Base-by-base conservation (phyloP, 2,329 filamentous ascomycete genomes). In the Waltergamsia citrina region DNA sequence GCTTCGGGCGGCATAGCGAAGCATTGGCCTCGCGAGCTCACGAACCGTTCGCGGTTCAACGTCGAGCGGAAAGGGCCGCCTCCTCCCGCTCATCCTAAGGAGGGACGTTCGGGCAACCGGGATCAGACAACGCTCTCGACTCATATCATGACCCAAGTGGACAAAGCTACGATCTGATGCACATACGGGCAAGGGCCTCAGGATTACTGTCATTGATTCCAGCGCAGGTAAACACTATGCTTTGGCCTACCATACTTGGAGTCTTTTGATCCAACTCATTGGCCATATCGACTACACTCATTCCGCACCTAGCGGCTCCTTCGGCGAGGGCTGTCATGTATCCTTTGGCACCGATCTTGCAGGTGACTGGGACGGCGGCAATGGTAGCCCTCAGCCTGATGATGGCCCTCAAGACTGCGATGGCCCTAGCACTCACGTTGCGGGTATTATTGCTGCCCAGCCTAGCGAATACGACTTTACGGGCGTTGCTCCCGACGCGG, bases 241-340 rank as follows among this genome's bases (percentile, higher is more conserved):
- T 24, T n/a, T n/a, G 8, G 8, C 22, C 22, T 24, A 8, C n/a
- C 22, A 24, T 8, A 8, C 22, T 24, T n/a, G n/a, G 22, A 24
- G 22, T 8, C 22, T n/a, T 24, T n/a, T 16, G n/a, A n/a, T n/a
- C n/a, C n/a, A n/a, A n/a, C n/a, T n/a, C n/a, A n/a, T n/a, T n/a
- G n/a, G n/a, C n/a, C 28, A 69, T 66, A 56, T 78, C 31, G 77
- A 81, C 47, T 81, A 79, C 46, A 64, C 56, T 1, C 76, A 81
- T 44, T 70, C 74, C 2, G 71, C 73, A 18, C 65, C 81, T 1
- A 78, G 78, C 12, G 74, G 74, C 30, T 76, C 76, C 45, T 80
- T 79, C 46, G 78, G 77, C 3, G 45, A 60, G 2, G 72, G 65
- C 10, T 79, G 68, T 43, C 57, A 78, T 26, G 70, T 81, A 14